Base-by-base conservation (phyloP, 805 yeast genomes). In the Metschnikowia aberdeeniae region DNA sequence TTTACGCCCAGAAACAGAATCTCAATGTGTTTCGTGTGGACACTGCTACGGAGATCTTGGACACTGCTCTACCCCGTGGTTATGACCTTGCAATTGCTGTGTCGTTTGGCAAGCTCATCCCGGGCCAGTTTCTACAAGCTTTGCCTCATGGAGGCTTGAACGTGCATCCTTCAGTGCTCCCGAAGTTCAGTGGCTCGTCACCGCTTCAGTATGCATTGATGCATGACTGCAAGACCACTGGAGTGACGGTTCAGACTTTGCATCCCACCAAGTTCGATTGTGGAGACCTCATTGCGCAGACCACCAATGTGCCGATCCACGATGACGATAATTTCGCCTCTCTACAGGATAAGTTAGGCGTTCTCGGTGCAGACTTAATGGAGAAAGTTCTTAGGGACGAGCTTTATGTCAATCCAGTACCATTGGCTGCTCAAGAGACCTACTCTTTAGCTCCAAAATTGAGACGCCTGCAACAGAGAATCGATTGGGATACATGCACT, bases 141-240 rank as follows among this genome's bases (percentile, higher is more conserved):
- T 65, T 82, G 17, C 61, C 62, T 10, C 79, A 62, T 57, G 89
- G 90, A 4, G 95, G 97, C 0, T 59, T 93, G 24, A 93, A 93
- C 59, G 89, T 93, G 1, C 99, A 93, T 61, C 99, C 99, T 0
- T 89, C 97, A 0, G 61, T 89, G 6, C 72, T 93, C 7, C 99
- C 99, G 0, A 68, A 66, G 37, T 80, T 86, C 54, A 77, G 89
- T 2, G 99, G 99, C 0, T 82, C 97, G 0, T 84, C 97, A 1
- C 99, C 99, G 0, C 66, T 93, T 4, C 98, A 92, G 50, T 74
- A 80, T 48, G 82, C 97, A 0, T 63, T 93, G 10, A 61, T 90
- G 56, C 78, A 85, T 47, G 72, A 73, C 34, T 89, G 84, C 52
- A 30, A 50, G 0, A 47, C 39, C 13, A 84, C 97, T 0, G 99